Conservation (phyloP, 1,284 basidiomycete species). For the Cryptococcus hybrid region DNA sequence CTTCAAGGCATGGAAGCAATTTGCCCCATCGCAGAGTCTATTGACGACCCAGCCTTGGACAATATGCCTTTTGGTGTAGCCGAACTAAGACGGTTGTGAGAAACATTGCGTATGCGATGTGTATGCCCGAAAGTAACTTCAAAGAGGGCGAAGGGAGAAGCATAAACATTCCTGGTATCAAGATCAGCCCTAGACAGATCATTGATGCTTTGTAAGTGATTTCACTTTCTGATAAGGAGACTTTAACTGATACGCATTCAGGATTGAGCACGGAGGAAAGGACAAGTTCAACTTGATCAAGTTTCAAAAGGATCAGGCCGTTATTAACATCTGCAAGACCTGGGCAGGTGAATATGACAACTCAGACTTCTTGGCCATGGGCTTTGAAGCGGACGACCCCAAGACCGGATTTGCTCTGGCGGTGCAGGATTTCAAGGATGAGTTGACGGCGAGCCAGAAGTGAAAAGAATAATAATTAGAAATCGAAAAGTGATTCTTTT, state of each 20-base stretch:
- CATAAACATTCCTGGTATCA: conserved; percentile 51
- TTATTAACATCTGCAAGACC: conserved; percentile 47
- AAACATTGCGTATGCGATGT: conserved; percentile 50
- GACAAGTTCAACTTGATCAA: conserved; percentile 43
- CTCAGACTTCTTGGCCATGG: conserved; percentile 30
- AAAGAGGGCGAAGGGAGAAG: conserved; percentile 32
- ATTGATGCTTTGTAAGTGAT: conserved; percentile 44
- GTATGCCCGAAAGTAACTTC: conserved; percentile 42
- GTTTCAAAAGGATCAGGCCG: conserved; percentile 46
- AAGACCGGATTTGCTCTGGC: conserved; percentile 45
- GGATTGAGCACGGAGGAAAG: conserved; percentile 44
- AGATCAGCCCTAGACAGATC: conserved; percentile 48
- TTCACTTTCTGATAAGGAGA: background rate
- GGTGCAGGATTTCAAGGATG: conserved; percentile 48
- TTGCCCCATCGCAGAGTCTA: conserved; percentile 55
- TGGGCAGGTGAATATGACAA: conserved; percentile 50
- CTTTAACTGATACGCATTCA: conserved; percentile 7
- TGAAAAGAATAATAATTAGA: background rate
- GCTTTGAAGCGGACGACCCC: conserved; percentile 46
- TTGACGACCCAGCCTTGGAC: conserved; percentile 45
- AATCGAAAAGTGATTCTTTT: background rate
- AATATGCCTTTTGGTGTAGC: conserved; percentile 58
- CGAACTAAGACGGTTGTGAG: conserved; percentile 55
- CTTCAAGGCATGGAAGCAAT: conserved; percentile 56
- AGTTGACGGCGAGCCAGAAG: conserved; percentile 14